phyloP scores from a whole-genome alignment of 1,139 yeast species.

The Cylindricascospora bacillispora region DNA sequence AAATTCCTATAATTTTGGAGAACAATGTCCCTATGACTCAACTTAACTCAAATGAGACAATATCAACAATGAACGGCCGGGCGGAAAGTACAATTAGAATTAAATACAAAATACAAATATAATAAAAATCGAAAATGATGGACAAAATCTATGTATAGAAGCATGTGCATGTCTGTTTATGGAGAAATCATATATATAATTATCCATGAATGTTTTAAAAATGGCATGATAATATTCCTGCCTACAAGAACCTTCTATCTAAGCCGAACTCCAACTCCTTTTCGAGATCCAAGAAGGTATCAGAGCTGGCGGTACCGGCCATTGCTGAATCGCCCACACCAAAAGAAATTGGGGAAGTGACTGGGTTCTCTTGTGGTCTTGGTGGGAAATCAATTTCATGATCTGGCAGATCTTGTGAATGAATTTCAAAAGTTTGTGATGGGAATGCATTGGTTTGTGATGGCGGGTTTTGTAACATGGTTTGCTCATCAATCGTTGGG shows the following conservation, averaged over 20 bases:
- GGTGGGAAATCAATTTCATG: slow-evolving; percentile 32
- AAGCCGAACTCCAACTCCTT: slow-evolving; percentile 48
- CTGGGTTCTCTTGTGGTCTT: slow-evolving; percentile 29
- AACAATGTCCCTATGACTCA: too few species aligned
- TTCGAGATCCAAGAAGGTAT: slow-evolving; percentile 34
- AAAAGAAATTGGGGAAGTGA: slow-evolving; percentile 16
- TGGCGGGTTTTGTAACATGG: slow-evolving; percentile 4
- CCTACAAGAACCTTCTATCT: slow-evolving; percentile 30
- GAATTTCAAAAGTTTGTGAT: slow-evolving; percentile 21
- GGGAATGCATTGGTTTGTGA: slow-evolving; percentile 19
- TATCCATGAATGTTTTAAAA: too few species aligned
- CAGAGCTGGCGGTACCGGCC: slow-evolving; percentile 10
- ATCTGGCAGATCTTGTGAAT: slow-evolving; percentile 29
- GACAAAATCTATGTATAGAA: too few species aligned
- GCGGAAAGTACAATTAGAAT: too few species aligned
- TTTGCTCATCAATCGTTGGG: slow-evolving; percentile 9
- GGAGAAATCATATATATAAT: too few species aligned
- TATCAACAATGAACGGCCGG: too few species aligned
- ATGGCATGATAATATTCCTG: too few species aligned
- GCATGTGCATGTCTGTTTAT: too few species aligned
- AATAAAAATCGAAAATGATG: too few species aligned
- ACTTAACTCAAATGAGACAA: too few species aligned
- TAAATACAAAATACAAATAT: too few species aligned
- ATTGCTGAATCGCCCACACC: slow-evolving; percentile 3
- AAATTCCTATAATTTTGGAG: too few species aligned